A percentile compares a stretch with the other conserved stretches of the same genome.
Conservation (phyloP, 129 eudicot genomes). For the sunflower (Helianthus annuus) region HanXRQr2.0-SUNRISE NC_035447.2:48828613-48829112, state of each 20-base stretch:
- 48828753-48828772: constrained; percentile 99
- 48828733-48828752: constrained; percentile 44
- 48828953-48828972: constrained; percentile 90
- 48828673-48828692: constrained; percentile 34
- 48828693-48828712: constrained; percentile 9
- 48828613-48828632: constrained; percentile 16
- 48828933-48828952: constrained; percentile 96
- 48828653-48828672: constrained; percentile 55
- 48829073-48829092: background rate
- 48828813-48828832: constrained; percentile 81
- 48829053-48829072: background rate
- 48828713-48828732: background rate
- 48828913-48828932: constrained; percentile 90
- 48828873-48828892: constrained; percentile 96
- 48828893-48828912: constrained; percentile 99
- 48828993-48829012: constrained; percentile 95
- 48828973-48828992: constrained; percentile 89
- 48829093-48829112: background rate
- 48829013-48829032: constrained; percentile 24
- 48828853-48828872: constrained; percentile 94
- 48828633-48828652: constrained; percentile 74
- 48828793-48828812: constrained; percentile 99
- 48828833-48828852: constrained; percentile 94
- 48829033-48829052: background rate
- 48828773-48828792: constrained; percentile 99